A percentile compares a stretch with the other conserved stretches of the same genome.
Conservation (phyloP, 805 yeast genomes). For the Candida quercuum region DNA sequence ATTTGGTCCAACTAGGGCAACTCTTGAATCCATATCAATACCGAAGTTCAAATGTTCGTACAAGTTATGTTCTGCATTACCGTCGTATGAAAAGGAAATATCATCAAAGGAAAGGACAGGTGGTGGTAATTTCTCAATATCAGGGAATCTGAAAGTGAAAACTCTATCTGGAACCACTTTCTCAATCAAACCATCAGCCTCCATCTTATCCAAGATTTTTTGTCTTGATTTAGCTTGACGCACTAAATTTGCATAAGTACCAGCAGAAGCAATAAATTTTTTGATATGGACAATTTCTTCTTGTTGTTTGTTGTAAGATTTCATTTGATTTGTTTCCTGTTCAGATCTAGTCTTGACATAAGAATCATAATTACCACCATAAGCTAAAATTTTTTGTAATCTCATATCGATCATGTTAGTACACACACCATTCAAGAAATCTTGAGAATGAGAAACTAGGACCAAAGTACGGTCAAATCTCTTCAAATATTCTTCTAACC, state of each 20-base stretch:
- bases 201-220: constrained; percentile 99
- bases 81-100: constrained; percentile 88
- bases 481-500: constrained; percentile 98
- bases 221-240: constrained; percentile 99
- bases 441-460: constrained; percentile 96
- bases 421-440: constrained; percentile 99
- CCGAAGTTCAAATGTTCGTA: constrained; percentile 92
- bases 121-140: constrained; percentile 95
- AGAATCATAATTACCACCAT: constrained; percentile 98
- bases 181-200: constrained; percentile 95
- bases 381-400: constrained; percentile 61
- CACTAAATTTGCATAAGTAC: constrained; percentile 98
- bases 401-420: constrained; percentile 98
- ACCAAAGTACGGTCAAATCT: constrained; percentile 91
- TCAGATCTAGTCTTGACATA: constrained; percentile 92
- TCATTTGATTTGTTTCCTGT: constrained; percentile 95
- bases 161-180: constrained; percentile 91
- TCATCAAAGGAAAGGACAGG: constrained; percentile 97
- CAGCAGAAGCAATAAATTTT: constrained; percentile 98
- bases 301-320: constrained; percentile 94
- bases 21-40: constrained; percentile 98
- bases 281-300: constrained; percentile 98
- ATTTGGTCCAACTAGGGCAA: constrained; percentile 96
- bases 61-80: constrained; percentile 75
- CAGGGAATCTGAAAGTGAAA: constrained; percentile 90